Evolutionary conservation across 495 filamentous ascomycete genomes (phyloP).

Genomic region (Penicillium cosmopolitanum): DNA sequence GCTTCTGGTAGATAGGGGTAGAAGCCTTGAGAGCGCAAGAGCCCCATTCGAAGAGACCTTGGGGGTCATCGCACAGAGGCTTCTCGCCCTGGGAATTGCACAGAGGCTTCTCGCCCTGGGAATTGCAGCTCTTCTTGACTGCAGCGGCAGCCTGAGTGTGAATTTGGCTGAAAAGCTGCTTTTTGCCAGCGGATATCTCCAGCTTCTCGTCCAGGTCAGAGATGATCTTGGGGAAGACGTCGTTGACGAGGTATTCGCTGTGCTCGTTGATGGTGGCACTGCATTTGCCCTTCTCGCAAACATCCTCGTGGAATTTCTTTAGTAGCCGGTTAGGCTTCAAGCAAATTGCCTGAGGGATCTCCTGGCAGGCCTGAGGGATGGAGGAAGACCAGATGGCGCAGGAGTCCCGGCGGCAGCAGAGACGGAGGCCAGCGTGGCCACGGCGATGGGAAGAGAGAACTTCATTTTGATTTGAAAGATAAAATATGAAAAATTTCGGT

Average conservation of each 20-base stretch:
- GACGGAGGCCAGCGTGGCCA: neutral
- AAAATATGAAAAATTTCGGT: neutral
- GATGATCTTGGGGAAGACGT: neutral
- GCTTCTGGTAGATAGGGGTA: neutral
- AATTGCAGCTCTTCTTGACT: neutral
- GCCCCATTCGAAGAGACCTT: neutral
- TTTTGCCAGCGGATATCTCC: neutral
- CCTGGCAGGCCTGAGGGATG: neutral
- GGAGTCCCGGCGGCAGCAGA: neutral
- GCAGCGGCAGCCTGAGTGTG: neutral
- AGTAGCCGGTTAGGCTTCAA: neutral
- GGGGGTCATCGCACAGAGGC: neutral
- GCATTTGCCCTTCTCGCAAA: slow-evolving; percentile 2
- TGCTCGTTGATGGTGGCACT: neutral
- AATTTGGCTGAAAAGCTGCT: neutral
- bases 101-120: neutral
- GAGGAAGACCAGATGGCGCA: neutral
- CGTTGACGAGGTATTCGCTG: neutral
- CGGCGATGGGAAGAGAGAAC: neutral
- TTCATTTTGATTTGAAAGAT: neutral
- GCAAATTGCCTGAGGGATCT: neutral
- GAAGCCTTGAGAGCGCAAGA: neutral
- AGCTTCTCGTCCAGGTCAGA: neutral
- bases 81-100: neutral
- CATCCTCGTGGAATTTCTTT: neutral